Evolutionary conservation across 1,284 basidiomycete genomes (phyloP).

Genomic region (Paramarasmius palmivorus): DNA sequence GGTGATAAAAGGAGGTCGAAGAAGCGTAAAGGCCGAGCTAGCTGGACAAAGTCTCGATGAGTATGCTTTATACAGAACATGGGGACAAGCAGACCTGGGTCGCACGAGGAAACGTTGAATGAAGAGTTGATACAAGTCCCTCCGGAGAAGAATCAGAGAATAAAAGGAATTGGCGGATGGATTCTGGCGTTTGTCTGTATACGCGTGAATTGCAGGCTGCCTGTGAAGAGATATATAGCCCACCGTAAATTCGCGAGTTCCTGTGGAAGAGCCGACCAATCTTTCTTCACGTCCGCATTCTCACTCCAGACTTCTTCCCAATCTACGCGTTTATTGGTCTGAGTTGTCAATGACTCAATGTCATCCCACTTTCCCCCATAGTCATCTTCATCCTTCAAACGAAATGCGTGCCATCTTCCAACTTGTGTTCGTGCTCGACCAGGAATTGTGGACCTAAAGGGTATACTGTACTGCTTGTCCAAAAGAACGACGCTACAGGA

Average conservation of each 20-base stretch:
- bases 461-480: constrained; percentile 34
- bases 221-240: not conserved
- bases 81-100: constrained; percentile 45
- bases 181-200: constrained; percentile 29
- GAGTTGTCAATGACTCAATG: constrained; percentile 20
- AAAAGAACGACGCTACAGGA: constrained; percentile 56
- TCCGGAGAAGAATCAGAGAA: constrained; percentile 65
- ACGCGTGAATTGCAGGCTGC: not conserved
- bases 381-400: constrained; percentile 30
- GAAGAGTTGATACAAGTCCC: constrained; percentile 55
- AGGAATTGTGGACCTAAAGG: constrained; percentile 61
- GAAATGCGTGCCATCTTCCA: constrained; percentile 64
- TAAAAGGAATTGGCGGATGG: constrained; percentile 55
- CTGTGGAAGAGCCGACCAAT: constrained; percentile 31
- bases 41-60: constrained; percentile 6
- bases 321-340: constrained; percentile 27
- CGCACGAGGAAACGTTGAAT: constrained; percentile 42
- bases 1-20: constrained; percentile 85
- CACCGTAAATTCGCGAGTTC: constrained; percentile 39
- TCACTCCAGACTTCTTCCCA: constrained; percentile 57
- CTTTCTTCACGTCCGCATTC: constrained; percentile 15
- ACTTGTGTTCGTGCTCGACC: constrained; percentile 60
- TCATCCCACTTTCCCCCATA: constrained; percentile 25
- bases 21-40: constrained; percentile 75
- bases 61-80: constrained; percentile 3